These are phyloP conservation scores for Toxoplasma gondii DNA, from an alignment of 169 alveolate genomes.

Conservation along the genomic window DNA sequence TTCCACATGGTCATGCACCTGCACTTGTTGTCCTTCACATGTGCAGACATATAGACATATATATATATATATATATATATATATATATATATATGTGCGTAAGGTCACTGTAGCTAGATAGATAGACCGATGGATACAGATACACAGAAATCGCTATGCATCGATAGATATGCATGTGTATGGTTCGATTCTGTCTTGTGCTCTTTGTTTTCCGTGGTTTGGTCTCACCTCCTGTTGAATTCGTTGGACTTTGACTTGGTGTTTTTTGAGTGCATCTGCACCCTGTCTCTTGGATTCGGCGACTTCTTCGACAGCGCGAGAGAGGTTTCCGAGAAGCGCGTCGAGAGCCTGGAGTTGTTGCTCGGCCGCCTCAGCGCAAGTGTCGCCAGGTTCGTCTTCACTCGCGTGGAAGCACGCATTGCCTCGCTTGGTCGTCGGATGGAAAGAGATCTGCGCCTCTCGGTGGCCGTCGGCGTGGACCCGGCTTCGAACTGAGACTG, in stretches of 20 bases:
- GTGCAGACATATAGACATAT: not conserved
- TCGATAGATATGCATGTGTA: too few species aligned
- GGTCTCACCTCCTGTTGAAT: conserved; percentile 3
- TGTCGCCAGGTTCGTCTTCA: conserved; percentile 1
- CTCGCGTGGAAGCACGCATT: too few species aligned
- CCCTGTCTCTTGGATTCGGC: not conserved
- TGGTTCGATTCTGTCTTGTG: too few species aligned
- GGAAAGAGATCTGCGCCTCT: too few species aligned
- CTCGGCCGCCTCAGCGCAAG: conserved; percentile 16
- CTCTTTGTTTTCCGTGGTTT: not conserved
- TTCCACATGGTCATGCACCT: not conserved
- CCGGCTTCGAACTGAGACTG: too few species aligned
- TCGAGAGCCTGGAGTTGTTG: conserved; percentile 13
- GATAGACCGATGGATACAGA: too few species aligned
- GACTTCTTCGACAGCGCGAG: conserved; percentile 6
- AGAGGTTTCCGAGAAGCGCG: not conserved
- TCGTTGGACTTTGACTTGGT: not conserved
- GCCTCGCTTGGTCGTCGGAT: too few species aligned
- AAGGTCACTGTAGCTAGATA: too few species aligned
- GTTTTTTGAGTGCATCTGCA: conserved; percentile 20
- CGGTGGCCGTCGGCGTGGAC: too few species aligned
- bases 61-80: not conserved
- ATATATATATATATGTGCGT: too few species aligned
- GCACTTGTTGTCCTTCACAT: not conserved
- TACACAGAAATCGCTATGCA: too few species aligned